Conservation (phyloP, 305 asterid genomes). For the Nicotiana rustica region DNA sequence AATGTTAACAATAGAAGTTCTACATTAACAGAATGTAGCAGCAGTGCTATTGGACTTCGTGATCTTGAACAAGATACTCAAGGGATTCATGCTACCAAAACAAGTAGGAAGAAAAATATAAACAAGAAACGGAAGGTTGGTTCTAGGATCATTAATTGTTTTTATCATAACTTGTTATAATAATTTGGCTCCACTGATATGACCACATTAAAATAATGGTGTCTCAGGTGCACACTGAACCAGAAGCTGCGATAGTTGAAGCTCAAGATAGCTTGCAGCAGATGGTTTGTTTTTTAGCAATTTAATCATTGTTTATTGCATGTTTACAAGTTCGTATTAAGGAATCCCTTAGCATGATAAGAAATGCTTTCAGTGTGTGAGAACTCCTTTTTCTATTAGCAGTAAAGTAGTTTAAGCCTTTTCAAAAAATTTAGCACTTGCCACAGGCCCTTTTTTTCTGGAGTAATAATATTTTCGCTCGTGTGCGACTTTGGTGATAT, state of each 20-base stretch:
- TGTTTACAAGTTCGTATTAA: background rate
- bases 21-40: slow-evolving; percentile 52
- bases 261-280: slow-evolving; percentile 68
- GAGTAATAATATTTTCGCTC: background rate
- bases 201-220: slow-evolving; percentile 29
- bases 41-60: slow-evolving; percentile 59
- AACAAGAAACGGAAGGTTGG: slow-evolving; percentile 87
- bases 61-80: slow-evolving; percentile 69
- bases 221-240: slow-evolving; percentile 68
- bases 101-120: slow-evolving; percentile 66
- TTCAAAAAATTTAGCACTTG: background rate
- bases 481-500: slow-evolving; percentile 4
- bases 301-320: slow-evolving; percentile 21
- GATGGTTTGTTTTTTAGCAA: slow-evolving; percentile 57
- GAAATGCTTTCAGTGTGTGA: slow-evolving; percentile 22
- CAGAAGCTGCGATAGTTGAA: slow-evolving; percentile 62
- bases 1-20: slow-evolving; percentile 70
- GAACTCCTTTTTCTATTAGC: slow-evolving; percentile 15
- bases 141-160: slow-evolving; percentile 35
- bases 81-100: slow-evolving; percentile 51
- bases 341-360: background rate
- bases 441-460: slow-evolving; percentile 10
- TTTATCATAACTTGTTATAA: slow-evolving; percentile 21
- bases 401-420: background rate
- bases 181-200: slow-evolving; percentile 6